These are phyloP conservation scores for Phellinidium pouzarii DNA, from an alignment of 1,284 basidiomycete species.

Conservation along the genomic window DNA sequence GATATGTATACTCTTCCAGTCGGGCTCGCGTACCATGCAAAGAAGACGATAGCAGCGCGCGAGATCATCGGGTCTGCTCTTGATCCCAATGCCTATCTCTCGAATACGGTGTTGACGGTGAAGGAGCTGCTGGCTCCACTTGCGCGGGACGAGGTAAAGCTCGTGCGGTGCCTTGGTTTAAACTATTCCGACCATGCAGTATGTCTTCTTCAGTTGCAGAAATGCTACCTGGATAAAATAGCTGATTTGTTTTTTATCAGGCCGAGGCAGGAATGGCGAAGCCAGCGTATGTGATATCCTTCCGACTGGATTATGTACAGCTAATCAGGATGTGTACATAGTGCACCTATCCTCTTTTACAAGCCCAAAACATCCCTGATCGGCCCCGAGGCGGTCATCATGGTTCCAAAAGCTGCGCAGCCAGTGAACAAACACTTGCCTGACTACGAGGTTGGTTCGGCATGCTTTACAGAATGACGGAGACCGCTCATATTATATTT, in stretches of 20 bases:
- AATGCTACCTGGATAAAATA: neutral
- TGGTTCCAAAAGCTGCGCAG: constrained; percentile 62
- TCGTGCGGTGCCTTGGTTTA: constrained; percentile 73
- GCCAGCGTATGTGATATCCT: constrained; percentile 43
- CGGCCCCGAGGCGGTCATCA: constrained; percentile 59
- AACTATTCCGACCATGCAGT: constrained; percentile 80
- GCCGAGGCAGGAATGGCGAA: constrained; percentile 57
- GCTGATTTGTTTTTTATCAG: constrained; percentile 31
- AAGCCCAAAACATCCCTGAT: constrained; percentile 72
- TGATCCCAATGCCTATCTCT: constrained; percentile 56
- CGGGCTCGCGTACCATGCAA: constrained; percentile 54
- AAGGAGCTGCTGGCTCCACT: constrained; percentile 66
- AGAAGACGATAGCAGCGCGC: constrained; percentile 52
- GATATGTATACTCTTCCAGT: constrained; percentile 36
- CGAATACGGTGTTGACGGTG: constrained; percentile 58
- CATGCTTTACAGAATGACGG: neutral
- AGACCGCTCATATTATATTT: neutral
- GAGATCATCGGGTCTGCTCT: constrained; percentile 65
- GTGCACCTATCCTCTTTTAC: constrained; percentile 72
- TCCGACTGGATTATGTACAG: neutral
- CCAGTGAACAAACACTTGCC: constrained; percentile 67
- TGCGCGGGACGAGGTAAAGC: constrained; percentile 52
- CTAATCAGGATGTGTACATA: constrained; percentile 24
- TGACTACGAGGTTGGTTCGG: constrained; percentile 61
- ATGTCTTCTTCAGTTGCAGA: constrained; percentile 24